Conservation (phyloP, 331 rosid genomes). For the Spiraea crenata region DNA sequence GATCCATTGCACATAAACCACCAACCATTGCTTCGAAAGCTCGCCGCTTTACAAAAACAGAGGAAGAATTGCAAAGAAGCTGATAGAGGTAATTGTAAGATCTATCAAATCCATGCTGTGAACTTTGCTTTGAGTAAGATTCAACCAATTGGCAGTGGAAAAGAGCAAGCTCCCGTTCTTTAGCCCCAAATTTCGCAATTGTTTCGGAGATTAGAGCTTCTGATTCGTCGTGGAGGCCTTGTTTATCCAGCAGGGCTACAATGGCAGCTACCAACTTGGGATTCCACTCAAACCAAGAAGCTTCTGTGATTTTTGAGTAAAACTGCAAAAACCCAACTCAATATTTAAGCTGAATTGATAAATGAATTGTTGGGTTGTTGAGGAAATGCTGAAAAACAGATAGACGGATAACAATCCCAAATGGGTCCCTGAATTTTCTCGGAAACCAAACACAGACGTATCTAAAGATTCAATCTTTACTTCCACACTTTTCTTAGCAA, state of each 20-base stretch:
- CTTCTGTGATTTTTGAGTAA: constrained; percentile 49
- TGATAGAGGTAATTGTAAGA: constrained; percentile 39
- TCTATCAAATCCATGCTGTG: constrained; percentile 55
- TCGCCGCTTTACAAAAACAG: constrained; percentile 52
- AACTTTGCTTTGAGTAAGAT: constrained; percentile 57
- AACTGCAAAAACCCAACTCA: constrained; percentile 38
- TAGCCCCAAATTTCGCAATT: constrained; percentile 38
- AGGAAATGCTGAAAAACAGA: not conserved
- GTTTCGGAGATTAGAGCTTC: constrained; percentile 50
- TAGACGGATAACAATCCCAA: not conserved
- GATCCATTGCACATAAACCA: constrained; percentile 63
- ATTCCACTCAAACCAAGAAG: constrained; percentile 72
- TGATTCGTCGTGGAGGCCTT: constrained; percentile 36
- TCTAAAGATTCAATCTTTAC: not conserved
- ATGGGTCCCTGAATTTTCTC: not conserved
- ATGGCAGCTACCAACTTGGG: constrained; percentile 62
- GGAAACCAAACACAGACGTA: not conserved
- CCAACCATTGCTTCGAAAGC: constrained; percentile 63
- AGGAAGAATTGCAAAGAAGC: constrained; percentile 45
- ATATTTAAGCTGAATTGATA: not conserved
- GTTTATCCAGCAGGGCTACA: constrained; percentile 57
- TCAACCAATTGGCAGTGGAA: constrained; percentile 64
- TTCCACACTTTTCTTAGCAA: not conserved
- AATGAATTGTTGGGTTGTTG: not conserved
- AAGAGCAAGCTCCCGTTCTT: constrained; percentile 54